phyloP scores from a whole-genome alignment of 2,329 filamentous ascomycete genomes.

The Rhinocladiella mackenziei region DNA sequence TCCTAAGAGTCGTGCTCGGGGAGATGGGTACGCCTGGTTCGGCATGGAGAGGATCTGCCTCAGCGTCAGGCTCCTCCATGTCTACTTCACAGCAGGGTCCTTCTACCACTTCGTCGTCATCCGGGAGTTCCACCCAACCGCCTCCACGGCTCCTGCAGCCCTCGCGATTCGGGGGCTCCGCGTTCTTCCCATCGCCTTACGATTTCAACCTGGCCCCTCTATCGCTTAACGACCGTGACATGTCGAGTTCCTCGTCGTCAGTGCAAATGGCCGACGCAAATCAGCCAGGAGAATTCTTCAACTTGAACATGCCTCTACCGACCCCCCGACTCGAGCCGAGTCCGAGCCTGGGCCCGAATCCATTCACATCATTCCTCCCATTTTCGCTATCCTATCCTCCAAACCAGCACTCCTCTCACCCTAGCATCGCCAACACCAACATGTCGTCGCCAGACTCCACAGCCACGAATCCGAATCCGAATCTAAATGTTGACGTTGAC shows the following conservation, averaged over 20 bases:
- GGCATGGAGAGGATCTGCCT: not conserved
- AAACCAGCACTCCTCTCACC: not conserved
- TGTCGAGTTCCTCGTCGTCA: too few species aligned
- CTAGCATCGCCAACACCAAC: not conserved
- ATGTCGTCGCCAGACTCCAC: not conserved
- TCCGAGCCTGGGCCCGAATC: constrained; percentile 1
- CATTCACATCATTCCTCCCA: constrained; percentile 9
- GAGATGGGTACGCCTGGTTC: not conserved
- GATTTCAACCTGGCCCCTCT: constrained; percentile 10
- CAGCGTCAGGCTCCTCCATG: too few species aligned
- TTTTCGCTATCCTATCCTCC: constrained; percentile 3
- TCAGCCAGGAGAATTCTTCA: not conserved
- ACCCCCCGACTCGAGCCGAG: not conserved
- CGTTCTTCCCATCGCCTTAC: constrained; percentile 9
- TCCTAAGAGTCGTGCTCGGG: constrained; percentile 17
- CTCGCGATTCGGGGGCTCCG: constrained; percentile 5
- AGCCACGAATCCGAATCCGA: not conserved
- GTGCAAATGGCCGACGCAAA: not conserved
- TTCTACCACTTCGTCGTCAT: too few species aligned
- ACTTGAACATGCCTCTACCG: not conserved
- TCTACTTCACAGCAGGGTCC: not conserved
- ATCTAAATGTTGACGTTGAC: constrained; percentile 14
- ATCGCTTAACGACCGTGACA: constrained; percentile 5
- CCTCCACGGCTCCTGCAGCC: too few species aligned
- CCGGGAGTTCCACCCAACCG: too few species aligned